phyloP scores from a whole-genome alignment of 257 asterid genomes.

The Nicotiana benthamiana region DNA sequence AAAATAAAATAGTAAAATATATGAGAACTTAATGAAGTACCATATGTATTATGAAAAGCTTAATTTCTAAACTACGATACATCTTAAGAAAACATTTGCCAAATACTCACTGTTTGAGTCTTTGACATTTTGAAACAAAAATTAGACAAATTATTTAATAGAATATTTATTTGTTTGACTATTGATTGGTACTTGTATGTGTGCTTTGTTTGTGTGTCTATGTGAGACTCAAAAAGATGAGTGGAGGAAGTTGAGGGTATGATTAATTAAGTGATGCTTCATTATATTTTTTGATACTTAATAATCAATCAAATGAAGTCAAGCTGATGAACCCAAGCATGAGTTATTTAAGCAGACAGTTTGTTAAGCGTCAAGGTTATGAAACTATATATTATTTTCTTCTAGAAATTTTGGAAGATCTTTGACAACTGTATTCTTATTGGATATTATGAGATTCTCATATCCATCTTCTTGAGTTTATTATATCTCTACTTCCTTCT shows the following conservation, averaged over 20 bases:
- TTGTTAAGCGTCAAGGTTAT: not conserved
- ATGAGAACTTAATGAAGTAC: not conserved
- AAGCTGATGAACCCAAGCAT: conserved; percentile 5
- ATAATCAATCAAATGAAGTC: conserved; percentile 3
- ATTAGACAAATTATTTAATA: not conserved
- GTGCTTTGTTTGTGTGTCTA: not conserved
- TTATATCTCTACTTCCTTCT: not conserved
- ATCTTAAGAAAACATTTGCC: not conserved
- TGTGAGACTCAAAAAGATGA: not conserved
- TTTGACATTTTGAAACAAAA: not conserved
- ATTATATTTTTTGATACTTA: not conserved
- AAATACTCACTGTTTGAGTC: not conserved
- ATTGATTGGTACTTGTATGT: not conserved
- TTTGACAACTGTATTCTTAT: not conserved
- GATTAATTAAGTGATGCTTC: not conserved
- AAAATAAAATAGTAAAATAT: not conserved
- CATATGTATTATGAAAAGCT: not conserved
- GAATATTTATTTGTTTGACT: conserved; percentile 2
- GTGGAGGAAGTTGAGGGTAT: not conserved
- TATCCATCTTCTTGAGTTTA: not conserved
- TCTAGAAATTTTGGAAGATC: not conserved
- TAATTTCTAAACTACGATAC: not conserved
- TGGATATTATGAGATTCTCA: not conserved
- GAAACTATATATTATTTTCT: not conserved
- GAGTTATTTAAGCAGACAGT: not conserved